Base-by-base conservation (phyloP, 768 basidiomycete species). In the Austroboletus eburneus region DNA sequence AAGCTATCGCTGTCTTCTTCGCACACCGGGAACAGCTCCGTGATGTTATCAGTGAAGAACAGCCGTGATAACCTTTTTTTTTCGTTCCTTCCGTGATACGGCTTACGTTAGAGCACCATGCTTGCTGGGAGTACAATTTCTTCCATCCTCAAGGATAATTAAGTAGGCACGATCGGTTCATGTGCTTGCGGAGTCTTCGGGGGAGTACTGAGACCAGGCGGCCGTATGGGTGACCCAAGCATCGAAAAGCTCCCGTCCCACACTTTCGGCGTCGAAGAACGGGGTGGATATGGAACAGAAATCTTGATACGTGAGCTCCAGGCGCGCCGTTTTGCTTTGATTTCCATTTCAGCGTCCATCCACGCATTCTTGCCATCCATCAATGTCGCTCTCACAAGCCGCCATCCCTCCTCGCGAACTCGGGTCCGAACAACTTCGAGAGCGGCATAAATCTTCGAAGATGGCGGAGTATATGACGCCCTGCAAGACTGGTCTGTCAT, bases 261-360 rank as follows among this genome's bases (percentile, higher is more conserved):
- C 22, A 46, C 50, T 43, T 38, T 59, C 20, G 22, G 32, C 1
- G 33, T 14, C 18, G 32, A 39, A 37, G 29, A 40, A 17, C 44
- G 25, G 3, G 38, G n/a, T 17, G 50, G 23, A 48, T 63, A 65
- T 2, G 58, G 58, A 1, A 60, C 57, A 42, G 67, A 65, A 40
- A 73, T 58, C 49, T 77, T 70, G 17, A 73, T 71, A 29, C 74
- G 69, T 50, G 78, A 78, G 44, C 78, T 71, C 85, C 85, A 88
- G 7, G 85, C 85, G 9, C 83, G 72, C 24, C 86, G 72, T 30
- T 78, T 72, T 27, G 78, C 76, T 51, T 75, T 76, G 33, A 78
- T 70, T 59, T 68, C 64, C 4, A 38, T 17, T 23, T 66, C 64
- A 10, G 45, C 7, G 17, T 68, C 64, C 51, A 50, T 49, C 64